phyloP scores from a whole-genome alignment of 2,329 filamentous ascomycete species.

The Chaetomium olivaceum region DNA sequence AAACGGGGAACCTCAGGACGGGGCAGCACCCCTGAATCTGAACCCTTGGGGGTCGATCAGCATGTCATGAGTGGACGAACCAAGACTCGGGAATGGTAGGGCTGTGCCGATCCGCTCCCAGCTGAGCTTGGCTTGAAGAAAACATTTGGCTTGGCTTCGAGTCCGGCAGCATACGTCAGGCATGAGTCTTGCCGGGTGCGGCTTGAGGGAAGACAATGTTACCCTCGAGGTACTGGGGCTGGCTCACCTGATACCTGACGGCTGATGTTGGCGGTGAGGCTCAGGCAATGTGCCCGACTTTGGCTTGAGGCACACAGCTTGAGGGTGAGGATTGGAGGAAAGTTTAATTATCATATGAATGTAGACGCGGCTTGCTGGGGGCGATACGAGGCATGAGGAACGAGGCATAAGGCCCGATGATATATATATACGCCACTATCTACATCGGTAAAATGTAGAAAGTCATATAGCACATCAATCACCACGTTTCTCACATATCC shows the following conservation, averaged over 20 bases:
- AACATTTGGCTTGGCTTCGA: not conserved
- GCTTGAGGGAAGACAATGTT: not conserved
- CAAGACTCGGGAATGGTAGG: not conserved
- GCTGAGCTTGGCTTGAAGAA: not conserved
- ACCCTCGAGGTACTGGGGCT: not conserved
- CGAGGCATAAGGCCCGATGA: no score
- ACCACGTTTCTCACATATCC: not conserved
- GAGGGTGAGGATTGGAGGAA: not conserved
- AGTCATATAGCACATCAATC: no score
- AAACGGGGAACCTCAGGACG: conserved; percentile 5
- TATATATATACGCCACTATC: not conserved
- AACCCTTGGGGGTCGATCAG: not conserved
- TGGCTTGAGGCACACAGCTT: not conserved
- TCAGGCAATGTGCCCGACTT: not conserved
- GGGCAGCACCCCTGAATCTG: not conserved
- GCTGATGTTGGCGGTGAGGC: not conserved
- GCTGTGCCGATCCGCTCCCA: not conserved
- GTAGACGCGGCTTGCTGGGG: not conserved
- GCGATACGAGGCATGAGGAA: no score
- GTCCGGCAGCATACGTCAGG: not conserved
- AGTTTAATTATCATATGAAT: not conserved
- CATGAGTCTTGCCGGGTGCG: not conserved
- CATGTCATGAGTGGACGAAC: not conserved
- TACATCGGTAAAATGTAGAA: not conserved
- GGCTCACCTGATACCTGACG: conserved; percentile 1